phyloP scores from a whole-genome alignment of 1,284 basidiomycete species.

The Cystobasidium slooffiae region DNA sequence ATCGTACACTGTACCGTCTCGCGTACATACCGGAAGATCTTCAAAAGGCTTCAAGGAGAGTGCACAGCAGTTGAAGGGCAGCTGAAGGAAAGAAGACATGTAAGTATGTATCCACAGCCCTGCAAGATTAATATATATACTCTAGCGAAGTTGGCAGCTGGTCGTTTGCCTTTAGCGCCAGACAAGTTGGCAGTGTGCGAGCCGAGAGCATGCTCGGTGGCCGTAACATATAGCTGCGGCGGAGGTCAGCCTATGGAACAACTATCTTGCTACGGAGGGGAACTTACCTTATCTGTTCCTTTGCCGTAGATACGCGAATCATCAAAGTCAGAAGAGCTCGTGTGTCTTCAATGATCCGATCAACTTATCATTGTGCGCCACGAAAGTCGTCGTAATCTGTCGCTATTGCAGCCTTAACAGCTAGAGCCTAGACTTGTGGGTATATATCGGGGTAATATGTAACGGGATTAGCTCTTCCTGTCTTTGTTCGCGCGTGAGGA shows the following conservation, averaged over 20 bases:
- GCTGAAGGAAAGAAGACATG: constrained; percentile 8
- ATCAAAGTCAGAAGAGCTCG: neutral
- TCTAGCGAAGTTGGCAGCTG: constrained; percentile 34
- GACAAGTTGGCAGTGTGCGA: constrained; percentile 41
- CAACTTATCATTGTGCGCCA: constrained; percentile 30
- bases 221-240: constrained; percentile 40
- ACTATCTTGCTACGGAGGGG: neutral
- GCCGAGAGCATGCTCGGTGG: constrained; percentile 41
- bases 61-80: constrained; percentile 50
- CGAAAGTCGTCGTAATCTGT: neutral
- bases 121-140: neutral
- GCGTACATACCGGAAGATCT: constrained; percentile 50
- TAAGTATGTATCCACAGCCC: neutral
- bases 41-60: constrained; percentile 53
- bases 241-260: neutral
- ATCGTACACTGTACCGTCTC: constrained; percentile 52
- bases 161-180: constrained; percentile 41
- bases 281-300: constrained; percentile 39
- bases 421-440: neutral
- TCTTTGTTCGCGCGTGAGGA: too few relatives aligned
- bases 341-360: neutral
- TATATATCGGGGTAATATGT: too few relatives aligned
- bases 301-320: constrained; percentile 35
- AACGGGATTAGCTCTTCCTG: too few relatives aligned
- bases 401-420: neutral